Conservation (phyloP, 2,329 filamentous ascomycete genomes). For the Xylaria digitata region DNA sequence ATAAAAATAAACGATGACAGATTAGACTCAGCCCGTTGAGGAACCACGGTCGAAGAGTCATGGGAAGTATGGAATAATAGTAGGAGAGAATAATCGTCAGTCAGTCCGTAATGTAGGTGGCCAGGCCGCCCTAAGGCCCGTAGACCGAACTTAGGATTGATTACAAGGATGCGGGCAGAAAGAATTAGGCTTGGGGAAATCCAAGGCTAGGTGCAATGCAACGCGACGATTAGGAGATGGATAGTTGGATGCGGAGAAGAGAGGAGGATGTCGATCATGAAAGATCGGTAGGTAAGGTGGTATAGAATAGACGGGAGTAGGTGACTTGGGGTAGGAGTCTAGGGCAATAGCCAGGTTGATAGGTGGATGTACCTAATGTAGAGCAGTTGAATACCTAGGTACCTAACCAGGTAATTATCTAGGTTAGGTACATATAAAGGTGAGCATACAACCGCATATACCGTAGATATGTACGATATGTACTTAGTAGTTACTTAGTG, state of each 20-base stretch:
- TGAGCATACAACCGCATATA: no score
- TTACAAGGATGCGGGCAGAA: background rate
- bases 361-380: no score
- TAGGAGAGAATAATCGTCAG: slow-evolving; percentile 7
- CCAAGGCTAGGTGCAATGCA: slow-evolving; percentile 1
- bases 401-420: no score
- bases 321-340: no score
- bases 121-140: no score
- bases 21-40: slow-evolving; percentile 2
- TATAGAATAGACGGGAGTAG: no score
- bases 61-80: slow-evolving; percentile 4
- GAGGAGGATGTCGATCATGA: background rate
- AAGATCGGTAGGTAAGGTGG: no score
- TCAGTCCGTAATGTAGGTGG: background rate
- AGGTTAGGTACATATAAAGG: no score
- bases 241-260: slow-evolving; percentile 13
- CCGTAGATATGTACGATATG: no score
- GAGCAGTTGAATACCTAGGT: no score
- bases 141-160: background rate
- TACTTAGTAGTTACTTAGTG: no score
- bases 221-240: background rate
- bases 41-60: slow-evolving; percentile 23
- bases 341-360: no score
- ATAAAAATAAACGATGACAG: slow-evolving; percentile 13
- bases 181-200: background rate